phyloP scores from a whole-genome alignment of 208 protist species.

The Histomonas meleagridis region DNA sequence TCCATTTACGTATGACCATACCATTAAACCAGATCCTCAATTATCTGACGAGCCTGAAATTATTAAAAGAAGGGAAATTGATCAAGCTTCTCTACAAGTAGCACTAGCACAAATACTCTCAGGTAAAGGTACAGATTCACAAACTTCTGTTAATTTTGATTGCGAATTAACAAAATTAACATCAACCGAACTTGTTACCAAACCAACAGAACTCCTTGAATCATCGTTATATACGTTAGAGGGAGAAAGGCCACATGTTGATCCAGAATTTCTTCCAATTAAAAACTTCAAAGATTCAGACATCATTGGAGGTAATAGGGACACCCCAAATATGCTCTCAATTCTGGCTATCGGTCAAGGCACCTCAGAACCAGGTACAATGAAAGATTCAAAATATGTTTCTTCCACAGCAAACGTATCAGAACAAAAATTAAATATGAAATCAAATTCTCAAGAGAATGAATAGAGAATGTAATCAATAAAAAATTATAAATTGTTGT shows the following conservation, averaged over 20 bases:
- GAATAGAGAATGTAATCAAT: too few species aligned
- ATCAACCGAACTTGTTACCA: not conserved
- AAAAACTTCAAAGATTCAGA: not conserved
- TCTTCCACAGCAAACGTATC: too few species aligned
- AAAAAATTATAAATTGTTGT: too few species aligned
- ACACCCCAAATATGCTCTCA: too few species aligned
- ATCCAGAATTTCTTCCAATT: slow-evolving; percentile 22
- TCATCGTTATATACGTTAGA: not conserved
- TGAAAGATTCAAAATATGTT: too few species aligned
- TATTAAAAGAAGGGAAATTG: not conserved
- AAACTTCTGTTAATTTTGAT: not conserved
- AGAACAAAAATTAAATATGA: too few species aligned
- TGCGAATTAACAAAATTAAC: not conserved
- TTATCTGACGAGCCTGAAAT: not conserved
- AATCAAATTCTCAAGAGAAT: too few species aligned
- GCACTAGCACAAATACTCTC: not conserved
- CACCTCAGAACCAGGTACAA: too few species aligned
- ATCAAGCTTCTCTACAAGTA: not conserved
- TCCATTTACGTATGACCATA: not conserved
- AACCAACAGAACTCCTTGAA: not conserved
- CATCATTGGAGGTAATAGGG: not conserved
- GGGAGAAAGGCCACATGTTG: not conserved
- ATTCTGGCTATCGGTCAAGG: too few species aligned
- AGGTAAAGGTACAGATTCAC: not conserved
- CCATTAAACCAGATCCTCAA: not conserved